These are phyloP conservation scores for Echeveria elegans DNA, from an alignment of 164 flowering plant species.

Conservation along the genomic window DNA sequence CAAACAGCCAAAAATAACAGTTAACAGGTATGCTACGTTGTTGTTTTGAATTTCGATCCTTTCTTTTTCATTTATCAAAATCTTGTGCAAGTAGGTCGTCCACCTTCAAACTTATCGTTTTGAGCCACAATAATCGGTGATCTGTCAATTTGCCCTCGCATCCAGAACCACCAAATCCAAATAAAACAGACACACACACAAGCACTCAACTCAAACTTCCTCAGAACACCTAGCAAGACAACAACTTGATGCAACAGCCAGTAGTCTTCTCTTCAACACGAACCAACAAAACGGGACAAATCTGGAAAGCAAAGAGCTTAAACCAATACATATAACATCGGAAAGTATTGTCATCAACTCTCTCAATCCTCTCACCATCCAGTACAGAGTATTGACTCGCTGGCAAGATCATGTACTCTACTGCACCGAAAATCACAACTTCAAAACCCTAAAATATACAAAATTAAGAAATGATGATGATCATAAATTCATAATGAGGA, in stretches of 20 bases:
- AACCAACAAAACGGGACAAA: conserved; percentile 82
- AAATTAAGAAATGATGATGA: too few species aligned
- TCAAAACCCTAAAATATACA: not conserved
- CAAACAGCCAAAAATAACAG: too few species aligned
- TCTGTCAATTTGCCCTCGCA: not conserved
- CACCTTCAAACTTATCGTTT: not conserved
- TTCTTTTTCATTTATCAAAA: too few species aligned
- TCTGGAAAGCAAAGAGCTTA: conserved; percentile 77
- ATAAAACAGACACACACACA: not conserved
- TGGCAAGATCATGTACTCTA: conserved; percentile 87
- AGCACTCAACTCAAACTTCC: not conserved
- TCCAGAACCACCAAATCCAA: conserved; percentile 6
- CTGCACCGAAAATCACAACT: conserved; percentile 23
- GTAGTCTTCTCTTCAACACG: conserved; percentile 64
- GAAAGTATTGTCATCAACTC: conserved; percentile 77
- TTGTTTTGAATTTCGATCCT: too few species aligned
- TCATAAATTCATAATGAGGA: too few species aligned
- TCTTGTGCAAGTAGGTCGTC: not conserved
- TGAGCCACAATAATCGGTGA: not conserved
- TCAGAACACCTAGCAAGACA: conserved; percentile 71
- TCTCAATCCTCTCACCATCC: conserved; percentile 91
- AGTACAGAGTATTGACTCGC: conserved; percentile 93
- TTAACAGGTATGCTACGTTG: too few species aligned
- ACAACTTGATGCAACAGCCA: conserved; percentile 73
- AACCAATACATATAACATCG: conserved; percentile 70